Percentiles rank a stretch among this genome's conserved stretches.
Conservation (phyloP, 1,139 yeast species). For the Geotrichum europaeum region DNA sequence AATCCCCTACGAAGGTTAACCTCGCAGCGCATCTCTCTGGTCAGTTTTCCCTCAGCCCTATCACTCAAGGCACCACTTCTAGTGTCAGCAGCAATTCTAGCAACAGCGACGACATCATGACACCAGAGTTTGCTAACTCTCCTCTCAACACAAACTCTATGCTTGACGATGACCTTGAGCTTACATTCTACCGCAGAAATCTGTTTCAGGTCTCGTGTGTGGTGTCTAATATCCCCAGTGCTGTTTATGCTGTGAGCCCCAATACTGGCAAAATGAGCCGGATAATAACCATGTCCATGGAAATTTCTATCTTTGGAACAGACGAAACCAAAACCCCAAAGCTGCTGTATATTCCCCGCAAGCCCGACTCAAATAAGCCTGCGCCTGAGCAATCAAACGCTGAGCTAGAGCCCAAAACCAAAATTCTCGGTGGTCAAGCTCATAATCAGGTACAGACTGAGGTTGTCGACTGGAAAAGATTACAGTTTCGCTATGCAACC, state of each 20-base stretch:
- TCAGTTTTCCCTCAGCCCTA: constrained; percentile 8
- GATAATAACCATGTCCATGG: constrained; percentile 28
- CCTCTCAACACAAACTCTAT: neutral
- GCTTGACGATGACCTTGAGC: constrained; percentile 19
- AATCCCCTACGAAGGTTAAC: neutral
- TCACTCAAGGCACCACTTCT: neutral
- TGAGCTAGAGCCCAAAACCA: constrained; percentile 25
- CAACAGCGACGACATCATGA: neutral
- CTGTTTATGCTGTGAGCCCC: constrained; percentile 26
- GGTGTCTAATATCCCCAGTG: constrained; percentile 28
- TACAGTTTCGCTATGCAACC: constrained; percentile 56
- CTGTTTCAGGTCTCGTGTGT: constrained; percentile 30
- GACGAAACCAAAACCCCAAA: constrained; percentile 27
- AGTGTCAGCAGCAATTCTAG: neutral
- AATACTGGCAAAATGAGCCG: constrained; percentile 25
- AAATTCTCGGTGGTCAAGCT: constrained; percentile 19
- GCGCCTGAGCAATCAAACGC: constrained; percentile 28
- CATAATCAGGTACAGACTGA: constrained; percentile 21
- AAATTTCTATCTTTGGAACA: constrained; percentile 27
- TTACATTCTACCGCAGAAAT: constrained; percentile 32
- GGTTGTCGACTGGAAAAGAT: constrained; percentile 36
- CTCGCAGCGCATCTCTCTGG: constrained; percentile 6
- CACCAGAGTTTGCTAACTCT: neutral
- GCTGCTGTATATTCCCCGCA: constrained; percentile 29
- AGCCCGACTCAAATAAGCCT: constrained; percentile 16